These are phyloP conservation scores for Cyberlindnera euphorbiiphila DNA, from an alignment of 805 yeast genomes.

Conservation along the genomic window DNA sequence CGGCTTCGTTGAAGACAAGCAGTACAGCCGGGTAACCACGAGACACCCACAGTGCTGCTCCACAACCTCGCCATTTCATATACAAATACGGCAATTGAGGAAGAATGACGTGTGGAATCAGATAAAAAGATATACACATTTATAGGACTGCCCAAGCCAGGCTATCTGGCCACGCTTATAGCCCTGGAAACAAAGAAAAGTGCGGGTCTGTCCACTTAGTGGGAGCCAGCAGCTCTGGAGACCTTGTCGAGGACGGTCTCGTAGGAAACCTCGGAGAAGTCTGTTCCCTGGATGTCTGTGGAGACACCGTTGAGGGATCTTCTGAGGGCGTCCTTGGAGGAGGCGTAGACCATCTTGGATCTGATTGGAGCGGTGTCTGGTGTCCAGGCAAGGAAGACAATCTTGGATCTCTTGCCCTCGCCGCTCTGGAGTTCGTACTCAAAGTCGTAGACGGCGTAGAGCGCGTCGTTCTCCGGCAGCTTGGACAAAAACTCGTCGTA, in stretches of 20 bases:
- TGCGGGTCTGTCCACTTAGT: too few species aligned
- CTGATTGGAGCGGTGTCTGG: conserved; percentile 97
- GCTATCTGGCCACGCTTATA: too few species aligned
- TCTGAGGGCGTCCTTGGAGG: conserved; percentile 97
- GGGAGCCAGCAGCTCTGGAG: conserved; percentile 39
- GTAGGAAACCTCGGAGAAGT: conserved; percentile 92
- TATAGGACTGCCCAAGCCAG: too few species aligned
- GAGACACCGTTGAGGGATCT: conserved; percentile 95
- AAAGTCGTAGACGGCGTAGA: conserved; percentile 95
- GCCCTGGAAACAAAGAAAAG: too few species aligned
- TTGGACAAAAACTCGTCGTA: conserved; percentile 85
- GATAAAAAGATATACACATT: too few species aligned
- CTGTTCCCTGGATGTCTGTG: conserved; percentile 96
- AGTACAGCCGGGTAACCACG: too few species aligned
- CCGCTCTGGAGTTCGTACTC: conserved; percentile 87
- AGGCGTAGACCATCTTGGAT: conserved; percentile 96
- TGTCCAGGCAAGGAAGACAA: conserved; percentile 81
- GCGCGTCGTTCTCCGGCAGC: conserved; percentile 93
- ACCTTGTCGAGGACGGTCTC: conserved; percentile 90
- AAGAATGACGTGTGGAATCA: too few species aligned
- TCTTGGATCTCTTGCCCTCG: conserved; percentile 90
- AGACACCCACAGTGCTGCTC: too few species aligned
- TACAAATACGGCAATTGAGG: too few species aligned
- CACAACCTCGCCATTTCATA: too few species aligned
- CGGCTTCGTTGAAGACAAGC: too few species aligned